phyloP scores from a whole-genome alignment of 805 yeast genomes.

The Teunomyces atbi region DNA sequence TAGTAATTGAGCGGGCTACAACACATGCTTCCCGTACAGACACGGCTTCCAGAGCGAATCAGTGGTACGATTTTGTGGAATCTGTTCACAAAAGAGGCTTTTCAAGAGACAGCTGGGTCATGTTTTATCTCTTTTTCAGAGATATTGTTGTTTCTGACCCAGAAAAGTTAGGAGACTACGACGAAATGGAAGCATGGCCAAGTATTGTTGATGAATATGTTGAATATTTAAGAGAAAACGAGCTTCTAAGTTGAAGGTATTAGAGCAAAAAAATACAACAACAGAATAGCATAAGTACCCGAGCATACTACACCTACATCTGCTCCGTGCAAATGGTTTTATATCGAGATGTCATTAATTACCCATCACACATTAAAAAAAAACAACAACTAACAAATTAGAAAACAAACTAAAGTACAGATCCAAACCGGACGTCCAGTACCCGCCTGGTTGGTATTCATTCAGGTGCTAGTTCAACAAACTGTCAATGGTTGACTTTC shows the following conservation, averaged over 20 bases:
- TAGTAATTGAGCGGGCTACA: slow-evolving; percentile 5
- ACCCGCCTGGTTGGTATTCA: too few species aligned
- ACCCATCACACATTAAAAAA: neutral
- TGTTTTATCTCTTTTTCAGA: slow-evolving; percentile 67
- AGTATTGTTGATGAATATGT: slow-evolving; percentile 80
- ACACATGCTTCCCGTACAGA: neutral
- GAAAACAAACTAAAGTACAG: neutral
- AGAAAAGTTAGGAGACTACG: slow-evolving; percentile 51
- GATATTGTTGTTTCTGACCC: slow-evolving; percentile 51
- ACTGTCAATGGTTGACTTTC: slow-evolving; percentile 42
- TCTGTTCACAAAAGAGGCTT: slow-evolving; percentile 47
- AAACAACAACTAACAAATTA: neutral
- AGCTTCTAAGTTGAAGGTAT: slow-evolving; percentile 10
- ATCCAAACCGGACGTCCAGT: too few species aligned
- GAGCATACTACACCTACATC: too few species aligned
- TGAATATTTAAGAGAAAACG: slow-evolving; percentile 46
- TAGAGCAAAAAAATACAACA: neutral
- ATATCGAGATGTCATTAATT: too few species aligned
- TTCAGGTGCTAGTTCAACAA: slow-evolving; percentile 30
- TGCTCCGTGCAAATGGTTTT: too few species aligned
- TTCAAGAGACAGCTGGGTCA: slow-evolving; percentile 79
- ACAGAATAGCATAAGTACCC: neutral
- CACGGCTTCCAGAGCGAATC: slow-evolving; percentile 32
- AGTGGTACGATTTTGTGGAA: slow-evolving; percentile 60
- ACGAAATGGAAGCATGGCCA: slow-evolving; percentile 91